phyloP scores from a whole-genome alignment of 192 early-diverging fungal species.

The Podila epicladia region DNA sequence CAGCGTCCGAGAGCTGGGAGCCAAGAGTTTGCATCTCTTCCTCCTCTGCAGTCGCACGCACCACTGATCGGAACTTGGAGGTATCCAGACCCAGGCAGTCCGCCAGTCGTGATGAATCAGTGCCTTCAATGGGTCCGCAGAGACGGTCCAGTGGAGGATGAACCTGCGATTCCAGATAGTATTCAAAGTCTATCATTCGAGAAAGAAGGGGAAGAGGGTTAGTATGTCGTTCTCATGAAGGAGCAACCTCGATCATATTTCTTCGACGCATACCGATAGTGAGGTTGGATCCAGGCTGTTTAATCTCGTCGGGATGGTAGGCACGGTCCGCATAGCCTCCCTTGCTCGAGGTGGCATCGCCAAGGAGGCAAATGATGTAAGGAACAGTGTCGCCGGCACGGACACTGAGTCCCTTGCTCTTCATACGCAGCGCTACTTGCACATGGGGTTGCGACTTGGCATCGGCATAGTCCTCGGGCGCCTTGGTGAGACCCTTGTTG shows the following conservation, averaged over 20 bases:
- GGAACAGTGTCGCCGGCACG: slow-evolving; percentile 92
- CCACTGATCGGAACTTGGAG: slow-evolving; percentile 60
- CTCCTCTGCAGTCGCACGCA: slow-evolving; percentile 21
- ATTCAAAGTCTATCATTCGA: slow-evolving; percentile 73
- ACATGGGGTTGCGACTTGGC: slow-evolving; percentile 93
- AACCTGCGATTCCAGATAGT: slow-evolving; percentile 94
- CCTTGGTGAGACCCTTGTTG: slow-evolving; percentile 94
- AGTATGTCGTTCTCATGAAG: too few species aligned
- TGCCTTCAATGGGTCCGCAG: slow-evolving; percentile 86
- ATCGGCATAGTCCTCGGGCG: slow-evolving; percentile 91
- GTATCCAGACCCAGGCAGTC: slow-evolving; percentile 86
- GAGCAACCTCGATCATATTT: too few species aligned
- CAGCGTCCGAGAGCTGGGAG: slow-evolving; percentile 75
- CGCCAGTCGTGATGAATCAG: slow-evolving; percentile 79
- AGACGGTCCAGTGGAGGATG: slow-evolving; percentile 88
- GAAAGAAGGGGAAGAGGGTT: background rate
- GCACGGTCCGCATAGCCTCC: slow-evolving; percentile 77
- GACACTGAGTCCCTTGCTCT: slow-evolving; percentile 69
- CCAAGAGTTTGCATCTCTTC: slow-evolving; percentile 78
- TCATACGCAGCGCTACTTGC: slow-evolving; percentile 88
- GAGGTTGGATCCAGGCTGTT: slow-evolving; percentile 56
- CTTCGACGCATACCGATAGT: slow-evolving; percentile 50
- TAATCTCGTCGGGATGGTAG: slow-evolving; percentile 86
- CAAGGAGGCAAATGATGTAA: slow-evolving; percentile 84
- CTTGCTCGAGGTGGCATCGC: slow-evolving; percentile 26